phyloP scores from a whole-genome alignment of 768 basidiomycete genomes.

The Dioszegia crocea region DNA sequence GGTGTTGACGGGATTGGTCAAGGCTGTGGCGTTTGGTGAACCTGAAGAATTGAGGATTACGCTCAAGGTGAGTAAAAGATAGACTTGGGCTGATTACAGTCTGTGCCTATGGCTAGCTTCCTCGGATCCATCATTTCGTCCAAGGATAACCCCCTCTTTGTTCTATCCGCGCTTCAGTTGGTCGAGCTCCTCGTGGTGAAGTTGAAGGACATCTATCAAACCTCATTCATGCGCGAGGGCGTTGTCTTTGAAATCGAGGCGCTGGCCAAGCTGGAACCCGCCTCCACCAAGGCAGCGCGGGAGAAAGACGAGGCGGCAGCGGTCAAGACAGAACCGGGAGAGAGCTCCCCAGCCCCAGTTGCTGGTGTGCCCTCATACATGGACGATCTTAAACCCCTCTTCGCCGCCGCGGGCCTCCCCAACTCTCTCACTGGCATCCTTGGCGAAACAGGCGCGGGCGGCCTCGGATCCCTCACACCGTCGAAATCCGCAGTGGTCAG shows the following conservation, averaged over 20 bases:
- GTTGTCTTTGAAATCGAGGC: slow-evolving; percentile 90
- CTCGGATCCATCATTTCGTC: slow-evolving; percentile 89
- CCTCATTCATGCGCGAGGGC: slow-evolving; percentile 87
- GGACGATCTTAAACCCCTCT: slow-evolving; percentile 31
- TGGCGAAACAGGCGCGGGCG: slow-evolving; percentile 3
- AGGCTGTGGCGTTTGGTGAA: slow-evolving; percentile 85
- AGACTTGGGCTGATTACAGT: slow-evolving; percentile 53
- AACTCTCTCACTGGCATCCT: slow-evolving; percentile 16
- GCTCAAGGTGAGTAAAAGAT: slow-evolving; percentile 61
- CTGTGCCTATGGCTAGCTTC: slow-evolving; percentile 91
- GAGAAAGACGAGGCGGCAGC: slow-evolving; percentile 12
- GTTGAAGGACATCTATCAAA: slow-evolving; percentile 75
- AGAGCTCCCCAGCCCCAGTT: slow-evolving; percentile 3
- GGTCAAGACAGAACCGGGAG: slow-evolving; percentile 38
- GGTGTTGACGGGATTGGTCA: slow-evolving; percentile 78
- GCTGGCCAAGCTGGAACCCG: slow-evolving; percentile 63
- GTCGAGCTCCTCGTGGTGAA: slow-evolving; percentile 86
- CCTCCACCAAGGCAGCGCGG: slow-evolving; percentile 49
- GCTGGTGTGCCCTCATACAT: too few relatives aligned
- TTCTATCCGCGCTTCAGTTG: slow-evolving; percentile 84
- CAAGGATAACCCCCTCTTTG: slow-evolving; percentile 79
- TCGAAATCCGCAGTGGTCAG: slow-evolving; percentile 50
- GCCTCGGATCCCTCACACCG: slow-evolving; percentile 3
- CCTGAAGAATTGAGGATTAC: slow-evolving; percentile 68
- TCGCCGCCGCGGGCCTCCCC: slow-evolving; percentile 16